These are phyloP conservation scores for Gryganskiella cystojenkinii DNA, from an alignment of 192 early-diverging fungal species.

Conservation along the genomic window DNA sequence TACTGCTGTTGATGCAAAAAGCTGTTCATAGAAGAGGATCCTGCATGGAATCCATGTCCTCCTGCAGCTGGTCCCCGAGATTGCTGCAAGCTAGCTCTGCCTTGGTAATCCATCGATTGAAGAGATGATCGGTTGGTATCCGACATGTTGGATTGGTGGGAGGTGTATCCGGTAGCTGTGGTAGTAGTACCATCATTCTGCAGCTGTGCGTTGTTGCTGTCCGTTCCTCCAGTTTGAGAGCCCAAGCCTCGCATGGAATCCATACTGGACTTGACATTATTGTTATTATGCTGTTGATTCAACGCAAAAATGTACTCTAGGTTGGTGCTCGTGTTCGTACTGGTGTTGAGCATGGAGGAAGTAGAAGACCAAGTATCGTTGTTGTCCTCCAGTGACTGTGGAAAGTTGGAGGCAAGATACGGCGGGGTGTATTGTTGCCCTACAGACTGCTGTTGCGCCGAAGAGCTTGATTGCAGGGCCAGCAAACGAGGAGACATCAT, in stretches of 20 bases:
- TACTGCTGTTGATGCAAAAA: slow-evolving; percentile 4
- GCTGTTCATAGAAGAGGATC: slow-evolving; percentile 12
- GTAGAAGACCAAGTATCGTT: slow-evolving; percentile 44
- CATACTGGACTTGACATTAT: slow-evolving; percentile 21
- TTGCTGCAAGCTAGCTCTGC: slow-evolving; percentile 32
- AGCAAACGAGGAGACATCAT: not conserved
- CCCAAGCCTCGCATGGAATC: slow-evolving; percentile 17
- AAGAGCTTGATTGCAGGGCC: not conserved
- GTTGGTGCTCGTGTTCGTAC: slow-evolving; percentile 42
- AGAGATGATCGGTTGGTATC: slow-evolving; percentile 21
- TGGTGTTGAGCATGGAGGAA: slow-evolving; percentile 34
- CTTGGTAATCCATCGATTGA: slow-evolving; percentile 24
- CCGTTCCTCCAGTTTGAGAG: not conserved
- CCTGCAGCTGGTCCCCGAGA: not conserved
- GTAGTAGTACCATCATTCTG: not conserved
- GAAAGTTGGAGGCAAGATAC: slow-evolving; percentile 11
- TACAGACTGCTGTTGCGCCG: not conserved
- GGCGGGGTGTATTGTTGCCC: not conserved
- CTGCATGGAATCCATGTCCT: slow-evolving; percentile 1
- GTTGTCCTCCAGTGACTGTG: slow-evolving; percentile 31
- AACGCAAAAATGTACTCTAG: slow-evolving; percentile 38
- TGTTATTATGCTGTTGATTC: slow-evolving; percentile 26
- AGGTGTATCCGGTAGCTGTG: slow-evolving; percentile 1
- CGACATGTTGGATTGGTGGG: slow-evolving; percentile 18
- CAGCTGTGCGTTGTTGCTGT: not conserved